phyloP scores from a whole-genome alignment of 78 protist genomes.

The Guillardia theta region DNA sequence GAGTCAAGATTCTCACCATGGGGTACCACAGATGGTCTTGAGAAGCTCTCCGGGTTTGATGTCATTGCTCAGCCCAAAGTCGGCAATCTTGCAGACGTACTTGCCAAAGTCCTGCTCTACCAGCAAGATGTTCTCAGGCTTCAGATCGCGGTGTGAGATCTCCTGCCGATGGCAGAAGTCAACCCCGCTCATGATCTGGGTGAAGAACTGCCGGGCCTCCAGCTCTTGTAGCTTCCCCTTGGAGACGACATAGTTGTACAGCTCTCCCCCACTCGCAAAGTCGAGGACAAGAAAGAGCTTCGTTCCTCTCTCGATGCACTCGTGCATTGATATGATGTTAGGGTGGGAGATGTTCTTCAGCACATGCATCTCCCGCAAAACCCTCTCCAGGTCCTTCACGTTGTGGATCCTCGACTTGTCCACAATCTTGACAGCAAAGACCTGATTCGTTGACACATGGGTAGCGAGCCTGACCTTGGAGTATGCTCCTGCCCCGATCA shows the following conservation, averaged over 20 bases:
- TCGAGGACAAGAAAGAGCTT: slow-evolving; percentile 69
- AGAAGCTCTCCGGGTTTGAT: slow-evolving; percentile 27
- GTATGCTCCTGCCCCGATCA: slow-evolving; percentile 84
- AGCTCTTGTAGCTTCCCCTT: slow-evolving; percentile 27
- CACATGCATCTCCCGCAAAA: slow-evolving; percentile 62
- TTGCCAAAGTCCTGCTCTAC: neutral
- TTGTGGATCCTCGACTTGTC: neutral
- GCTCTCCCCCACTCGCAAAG: slow-evolving; percentile 70
- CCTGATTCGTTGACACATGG: slow-evolving; percentile 45
- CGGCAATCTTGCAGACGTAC: slow-evolving; percentile 20
- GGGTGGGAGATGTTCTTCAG: slow-evolving; percentile 62
- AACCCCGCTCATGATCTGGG: slow-evolving; percentile 68
- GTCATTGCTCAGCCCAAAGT: slow-evolving; percentile 55
- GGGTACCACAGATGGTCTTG: slow-evolving; percentile 71
- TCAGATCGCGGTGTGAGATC: slow-evolving; percentile 37
- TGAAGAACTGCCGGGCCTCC: slow-evolving; percentile 76
- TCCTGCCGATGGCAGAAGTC: slow-evolving; percentile 58
- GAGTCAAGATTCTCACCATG: too few species aligned
- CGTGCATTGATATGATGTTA: slow-evolving; percentile 57
- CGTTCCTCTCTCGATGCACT: slow-evolving; percentile 61
- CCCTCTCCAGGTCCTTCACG: slow-evolving; percentile 52
- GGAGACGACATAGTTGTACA: slow-evolving; percentile 38
- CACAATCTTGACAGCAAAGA: slow-evolving; percentile 56
- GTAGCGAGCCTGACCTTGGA: slow-evolving; percentile 69
- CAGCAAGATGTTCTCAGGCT: slow-evolving; percentile 47